Evolutionary conservation across 1,284 basidiomycete species (phyloP).

Genomic region (Waitea zeae): DNA sequence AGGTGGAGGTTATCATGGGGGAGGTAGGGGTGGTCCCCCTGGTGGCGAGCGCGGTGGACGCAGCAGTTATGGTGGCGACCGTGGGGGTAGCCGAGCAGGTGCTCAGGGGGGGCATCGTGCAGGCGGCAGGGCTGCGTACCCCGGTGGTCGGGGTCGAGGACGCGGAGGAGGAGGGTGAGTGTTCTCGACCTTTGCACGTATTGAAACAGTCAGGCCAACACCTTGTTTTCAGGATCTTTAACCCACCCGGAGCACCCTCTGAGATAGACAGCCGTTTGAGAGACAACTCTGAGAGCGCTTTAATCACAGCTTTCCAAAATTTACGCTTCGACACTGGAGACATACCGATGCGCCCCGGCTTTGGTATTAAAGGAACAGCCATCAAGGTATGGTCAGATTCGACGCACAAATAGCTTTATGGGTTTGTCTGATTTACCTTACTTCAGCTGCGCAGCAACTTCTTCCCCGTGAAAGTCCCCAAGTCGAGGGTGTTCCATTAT

Average conservation of each 20-base stretch:
- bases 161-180: slow-evolving; percentile 33
- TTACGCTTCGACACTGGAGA: slow-evolving; percentile 18
- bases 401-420: too few species aligned
- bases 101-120: neutral
- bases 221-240: slow-evolving; percentile 29
- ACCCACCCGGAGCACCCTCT: slow-evolving; percentile 23
- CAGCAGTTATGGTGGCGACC: slow-evolving; percentile 10
- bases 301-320: slow-evolving; percentile 29
- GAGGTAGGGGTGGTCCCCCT: slow-evolving; percentile 11
- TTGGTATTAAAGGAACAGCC: slow-evolving; percentile 35
- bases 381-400: too few species aligned
- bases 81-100: slow-evolving; percentile 10
- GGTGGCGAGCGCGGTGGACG: slow-evolving; percentile 6
- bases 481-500: slow-evolving; percentile 48
- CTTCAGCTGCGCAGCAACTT: slow-evolving; percentile 59
- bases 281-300: slow-evolving; percentile 34
- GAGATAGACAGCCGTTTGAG: slow-evolving; percentile 40
- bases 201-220: slow-evolving; percentile 4
- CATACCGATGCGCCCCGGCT: slow-evolving; percentile 52
- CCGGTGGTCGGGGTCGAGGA: too few species aligned
- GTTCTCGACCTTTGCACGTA: neutral
- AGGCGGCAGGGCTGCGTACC: neutral
- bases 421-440: too few species aligned
- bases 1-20: slow-evolving; percentile 10
- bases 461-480: slow-evolving; percentile 50